Conservation (phyloP, 345 rosid genomes). For the Arabis hirsuta region DNA sequence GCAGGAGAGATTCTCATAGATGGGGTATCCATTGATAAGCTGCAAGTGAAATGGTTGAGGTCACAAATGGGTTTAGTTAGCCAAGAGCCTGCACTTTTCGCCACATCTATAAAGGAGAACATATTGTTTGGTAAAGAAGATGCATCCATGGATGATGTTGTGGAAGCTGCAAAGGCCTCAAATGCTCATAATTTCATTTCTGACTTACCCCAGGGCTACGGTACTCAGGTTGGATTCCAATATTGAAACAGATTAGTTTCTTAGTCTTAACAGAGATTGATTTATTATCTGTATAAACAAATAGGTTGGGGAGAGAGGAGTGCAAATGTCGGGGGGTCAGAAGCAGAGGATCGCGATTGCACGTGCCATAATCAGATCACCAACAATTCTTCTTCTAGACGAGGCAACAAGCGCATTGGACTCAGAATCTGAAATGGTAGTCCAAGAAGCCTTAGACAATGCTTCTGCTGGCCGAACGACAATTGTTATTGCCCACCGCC, state of each 20-base stretch:
- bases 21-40: constrained; percentile 70
- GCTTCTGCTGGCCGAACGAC: constrained; percentile 81
- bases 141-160: constrained; percentile 74
- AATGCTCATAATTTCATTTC: constrained; percentile 83
- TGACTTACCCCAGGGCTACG: constrained; percentile 75
- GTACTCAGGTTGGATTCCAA: constrained; percentile 51
- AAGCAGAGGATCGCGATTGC: constrained; percentile 94
- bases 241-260: not conserved
- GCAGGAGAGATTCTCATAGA: constrained; percentile 85
- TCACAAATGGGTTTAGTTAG: constrained; percentile 86
- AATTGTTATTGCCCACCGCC: constrained; percentile 82
- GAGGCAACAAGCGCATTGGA: constrained; percentile 97
- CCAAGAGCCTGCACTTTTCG: constrained; percentile 90
- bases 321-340: constrained; percentile 91
- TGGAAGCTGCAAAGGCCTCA: constrained; percentile 85
- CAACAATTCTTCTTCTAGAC: constrained; percentile 68
- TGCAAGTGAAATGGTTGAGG: constrained; percentile 77
- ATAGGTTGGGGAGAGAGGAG: constrained; percentile 85
- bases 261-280: not conserved
- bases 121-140: constrained; percentile 85
- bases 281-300: not conserved
- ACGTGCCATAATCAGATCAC: constrained; percentile 82
- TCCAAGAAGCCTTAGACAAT: constrained; percentile 88
- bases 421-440: constrained; percentile 83
- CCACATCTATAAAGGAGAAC: constrained; percentile 77